Percentiles rank a stretch among this genome's conserved stretches.
These are phyloP conservation scores for Oemleria cerasiformis DNA, from an alignment of 306 rosid species.

Conservation along the genomic window DNA sequence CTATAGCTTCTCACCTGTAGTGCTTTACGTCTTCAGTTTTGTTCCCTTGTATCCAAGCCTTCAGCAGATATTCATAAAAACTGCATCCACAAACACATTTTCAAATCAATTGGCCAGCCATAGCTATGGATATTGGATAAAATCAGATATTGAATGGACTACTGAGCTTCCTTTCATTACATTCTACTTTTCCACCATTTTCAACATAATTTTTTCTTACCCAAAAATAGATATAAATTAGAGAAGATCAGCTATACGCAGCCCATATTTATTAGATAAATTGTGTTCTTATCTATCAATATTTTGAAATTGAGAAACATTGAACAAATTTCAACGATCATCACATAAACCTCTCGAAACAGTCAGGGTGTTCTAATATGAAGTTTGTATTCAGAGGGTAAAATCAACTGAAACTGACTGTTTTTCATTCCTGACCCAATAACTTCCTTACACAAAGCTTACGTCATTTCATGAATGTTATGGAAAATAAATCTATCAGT, in stretches of 20 bases:
- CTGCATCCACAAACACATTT: conserved; percentile 28
- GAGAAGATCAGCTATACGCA: not conserved
- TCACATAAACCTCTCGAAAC: not conserved
- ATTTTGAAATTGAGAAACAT: not conserved
- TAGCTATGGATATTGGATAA: not conserved
- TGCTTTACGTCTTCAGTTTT: conserved; percentile 47
- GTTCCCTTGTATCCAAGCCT: conserved; percentile 72
- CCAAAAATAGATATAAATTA: not conserved
- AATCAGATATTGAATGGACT: not conserved
- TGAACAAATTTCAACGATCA: not conserved
- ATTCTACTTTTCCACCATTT: not conserved
- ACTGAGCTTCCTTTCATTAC: not conserved
- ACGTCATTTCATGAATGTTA: too few species aligned
- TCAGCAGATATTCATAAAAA: conserved; percentile 64
- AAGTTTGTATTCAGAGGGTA: not conserved
- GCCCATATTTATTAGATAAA: not conserved
- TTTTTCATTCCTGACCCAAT: not conserved
- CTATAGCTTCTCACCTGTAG: conserved; percentile 47
- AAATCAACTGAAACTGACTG: not conserved
- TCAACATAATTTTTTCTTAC: not conserved
- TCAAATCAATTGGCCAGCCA: conserved; percentile 20
- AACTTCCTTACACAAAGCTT: not conserved
- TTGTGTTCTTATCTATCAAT: not conserved
- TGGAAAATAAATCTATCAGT: not conserved
- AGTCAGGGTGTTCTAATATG: not conserved